Base-by-base conservation (phyloP, 148 eudicot genomes). In the Chenopodium berlandieri region DNA sequence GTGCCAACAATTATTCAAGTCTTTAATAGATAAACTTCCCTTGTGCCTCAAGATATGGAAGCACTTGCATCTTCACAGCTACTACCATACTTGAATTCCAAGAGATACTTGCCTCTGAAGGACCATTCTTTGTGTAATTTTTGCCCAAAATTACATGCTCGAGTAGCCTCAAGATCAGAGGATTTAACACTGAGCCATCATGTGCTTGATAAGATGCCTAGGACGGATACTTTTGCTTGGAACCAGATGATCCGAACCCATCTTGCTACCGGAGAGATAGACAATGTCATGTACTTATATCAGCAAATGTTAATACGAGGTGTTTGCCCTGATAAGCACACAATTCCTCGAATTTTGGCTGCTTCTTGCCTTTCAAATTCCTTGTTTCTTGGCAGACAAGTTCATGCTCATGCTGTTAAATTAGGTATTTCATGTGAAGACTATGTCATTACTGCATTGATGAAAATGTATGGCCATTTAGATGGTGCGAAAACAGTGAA, bases 341-440 rank as follows among this genome's bases (percentile, higher is more conserved):
- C 94, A 1, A 81, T 92, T 66, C 96, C 94, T 78, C 90, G 91
- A 27, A 70, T 92, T 62, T 82, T 92, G 76, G 70, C 85, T 13
- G 94, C 89, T 76, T 85, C 88, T 76, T 78, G 87, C 31, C 81
- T 82, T 73, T 83, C 78, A 23, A 52, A 80, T n/a, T 83, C 83
- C 72, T 78, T 91, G 19, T 56, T 75, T 16, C 80, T 92, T 37
- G 96, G 94, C 12, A 89, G 78, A 73, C 94, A 91, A 82, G 76
- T 91, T 60, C 96, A 92, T 82, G 88, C 88, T 16, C 91, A 91
- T 67, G 92, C 90, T 77, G 76, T 91, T n/a, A 92, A 92, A 81
- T 78, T 87, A 12, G 91, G 91, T 7, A 68, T 89, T 27, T 82
- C 84, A 71, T 84, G 84, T 9, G 86, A 87, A 72, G 80, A 83